These are phyloP conservation scores for Massariosphaeria phaeospora DNA, from an alignment of 495 filamentous ascomycete species.

Conservation along the genomic window DNA sequence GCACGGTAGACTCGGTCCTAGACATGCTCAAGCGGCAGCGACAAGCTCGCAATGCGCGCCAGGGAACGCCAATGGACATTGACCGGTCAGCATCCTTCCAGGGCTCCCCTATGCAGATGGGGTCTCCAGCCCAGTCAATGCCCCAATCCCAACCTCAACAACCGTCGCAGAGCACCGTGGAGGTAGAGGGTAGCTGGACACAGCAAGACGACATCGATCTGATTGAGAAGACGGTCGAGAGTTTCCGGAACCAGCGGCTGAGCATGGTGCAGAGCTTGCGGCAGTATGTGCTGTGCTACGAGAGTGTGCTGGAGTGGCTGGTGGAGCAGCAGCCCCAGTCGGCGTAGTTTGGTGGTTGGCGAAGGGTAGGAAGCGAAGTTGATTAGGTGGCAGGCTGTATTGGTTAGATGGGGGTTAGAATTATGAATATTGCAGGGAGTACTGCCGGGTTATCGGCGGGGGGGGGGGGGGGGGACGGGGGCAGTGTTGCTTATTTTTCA, in stretches of 20 bases:
- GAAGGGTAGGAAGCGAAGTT: no score
- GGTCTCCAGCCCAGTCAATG: no score
- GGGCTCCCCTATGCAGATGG: no score
- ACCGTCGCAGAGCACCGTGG: not conserved
- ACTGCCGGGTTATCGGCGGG: no score
- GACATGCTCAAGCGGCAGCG: constrained; percentile 86
- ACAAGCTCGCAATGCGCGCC: constrained; percentile 20
- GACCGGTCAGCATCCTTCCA: no score
- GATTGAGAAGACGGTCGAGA: constrained; percentile 77
- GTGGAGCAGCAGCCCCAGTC: constrained; percentile 43
- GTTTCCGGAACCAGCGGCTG: constrained; percentile 79
- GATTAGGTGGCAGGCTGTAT: not conserved
- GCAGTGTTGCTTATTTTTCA: no score
- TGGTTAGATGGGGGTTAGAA: no score
- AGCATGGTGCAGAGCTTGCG: constrained; percentile 97
- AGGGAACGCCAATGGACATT: constrained; percentile 42
- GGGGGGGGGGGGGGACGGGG: no score
- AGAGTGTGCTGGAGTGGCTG: constrained; percentile 89
- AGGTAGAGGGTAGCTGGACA: constrained; percentile 46
- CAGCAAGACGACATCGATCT: constrained; percentile 63
- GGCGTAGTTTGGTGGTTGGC: no score
- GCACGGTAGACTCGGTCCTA: constrained; percentile 89
- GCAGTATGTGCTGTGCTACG: constrained; percentile 95
- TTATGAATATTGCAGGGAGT: no score
- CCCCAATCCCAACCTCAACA: no score